Evolutionary conservation across 805 yeast genomes (phyloP).

Genomic region (Danielozyma ontarioensis): DNA sequence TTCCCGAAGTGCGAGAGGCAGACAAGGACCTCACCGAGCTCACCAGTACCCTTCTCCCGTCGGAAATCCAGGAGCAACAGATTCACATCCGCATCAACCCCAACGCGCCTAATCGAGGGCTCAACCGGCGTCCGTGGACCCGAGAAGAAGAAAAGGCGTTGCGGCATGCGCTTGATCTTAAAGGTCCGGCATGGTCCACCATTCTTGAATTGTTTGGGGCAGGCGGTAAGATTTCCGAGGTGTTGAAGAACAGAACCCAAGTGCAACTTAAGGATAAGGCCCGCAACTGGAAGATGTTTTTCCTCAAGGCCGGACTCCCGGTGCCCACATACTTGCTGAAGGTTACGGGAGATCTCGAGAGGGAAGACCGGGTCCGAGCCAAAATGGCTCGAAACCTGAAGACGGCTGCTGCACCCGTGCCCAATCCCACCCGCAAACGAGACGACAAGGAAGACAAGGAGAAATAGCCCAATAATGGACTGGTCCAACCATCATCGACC

Average conservation of each 20-base stretch:
- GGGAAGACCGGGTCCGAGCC: slow-evolving; percentile 41
- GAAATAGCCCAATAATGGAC: not conserved
- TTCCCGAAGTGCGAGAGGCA: not conserved
- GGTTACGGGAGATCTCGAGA: slow-evolving; percentile 82
- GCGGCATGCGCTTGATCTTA: slow-evolving; percentile 68
- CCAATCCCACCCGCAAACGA: slow-evolving; percentile 14
- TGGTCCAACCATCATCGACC: not conserved
- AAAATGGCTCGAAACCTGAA: slow-evolving; percentile 24
- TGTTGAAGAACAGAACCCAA: slow-evolving; percentile 80
- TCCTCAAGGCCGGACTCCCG: slow-evolving; percentile 66
- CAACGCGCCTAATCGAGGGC: slow-evolving; percentile 18
- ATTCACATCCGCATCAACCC: slow-evolving; percentile 35
- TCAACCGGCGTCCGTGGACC: slow-evolving; percentile 72
- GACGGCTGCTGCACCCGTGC: slow-evolving; percentile 39
- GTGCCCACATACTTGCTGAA: slow-evolving; percentile 75
- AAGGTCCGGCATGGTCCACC: slow-evolving; percentile 93
- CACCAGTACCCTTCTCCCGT: slow-evolving; percentile 32
- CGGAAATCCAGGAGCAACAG: slow-evolving; percentile 41
- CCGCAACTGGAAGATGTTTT: slow-evolving; percentile 88
- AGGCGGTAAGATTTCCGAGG: slow-evolving; percentile 83
- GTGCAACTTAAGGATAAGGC: slow-evolving; percentile 96
- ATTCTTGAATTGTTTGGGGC: slow-evolving; percentile 89
- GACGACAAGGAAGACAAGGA: slow-evolving; percentile 1
- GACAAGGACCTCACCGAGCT: slow-evolving; percentile 19
- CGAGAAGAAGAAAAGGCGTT: slow-evolving; percentile 83